Conservation (phyloP, 2,329 filamentous ascomycete species). For the Hymenoscyphus linearis region DNA sequence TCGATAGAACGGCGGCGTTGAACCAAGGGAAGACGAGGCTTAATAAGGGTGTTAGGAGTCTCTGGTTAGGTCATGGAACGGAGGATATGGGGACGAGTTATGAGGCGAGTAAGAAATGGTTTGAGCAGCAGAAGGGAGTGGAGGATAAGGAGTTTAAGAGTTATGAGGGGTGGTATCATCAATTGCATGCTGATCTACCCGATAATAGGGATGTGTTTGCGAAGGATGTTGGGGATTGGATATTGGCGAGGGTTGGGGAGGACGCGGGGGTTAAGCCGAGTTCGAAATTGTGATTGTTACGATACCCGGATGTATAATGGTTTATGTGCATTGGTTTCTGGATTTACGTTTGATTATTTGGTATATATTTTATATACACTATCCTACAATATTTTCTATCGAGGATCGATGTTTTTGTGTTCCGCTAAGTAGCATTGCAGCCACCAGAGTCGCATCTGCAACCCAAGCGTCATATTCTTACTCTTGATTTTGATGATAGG, state of each 20-base stretch:
- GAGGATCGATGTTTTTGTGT: neutral
- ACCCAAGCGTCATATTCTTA: slow-evolving; percentile 36
- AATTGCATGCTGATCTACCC: slow-evolving; percentile 55
- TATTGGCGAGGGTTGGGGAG: slow-evolving; percentile 42
- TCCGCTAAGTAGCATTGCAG: slow-evolving; percentile 48
- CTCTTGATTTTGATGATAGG: slow-evolving; percentile 37
- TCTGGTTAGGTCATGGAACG: slow-evolving; percentile 76
- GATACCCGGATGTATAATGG: neutral
- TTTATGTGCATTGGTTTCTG: neutral
- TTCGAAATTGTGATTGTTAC: slow-evolving; percentile 18
- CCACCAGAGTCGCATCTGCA: slow-evolving; percentile 52
- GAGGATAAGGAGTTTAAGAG: slow-evolving; percentile 65
- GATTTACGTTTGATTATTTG: neutral
- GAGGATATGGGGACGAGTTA: slow-evolving; percentile 65
- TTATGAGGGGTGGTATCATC: slow-evolving; percentile 77
- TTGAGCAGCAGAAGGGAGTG: slow-evolving; percentile 48
- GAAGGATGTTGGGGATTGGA: slow-evolving; percentile 61
- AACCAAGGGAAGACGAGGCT: slow-evolving; percentile 49
- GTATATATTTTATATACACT: neutral
- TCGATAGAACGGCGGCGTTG: slow-evolving; percentile 66
- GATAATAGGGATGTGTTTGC: slow-evolving; percentile 36
- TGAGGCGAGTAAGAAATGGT: slow-evolving; percentile 58
- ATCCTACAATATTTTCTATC: neutral
- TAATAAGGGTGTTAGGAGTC: slow-evolving; percentile 49
- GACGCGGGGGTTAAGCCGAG: slow-evolving; percentile 8